Evolutionary conservation across 257 asterid species (phyloP).

Genomic region (Euphrasia confusa): DNA sequence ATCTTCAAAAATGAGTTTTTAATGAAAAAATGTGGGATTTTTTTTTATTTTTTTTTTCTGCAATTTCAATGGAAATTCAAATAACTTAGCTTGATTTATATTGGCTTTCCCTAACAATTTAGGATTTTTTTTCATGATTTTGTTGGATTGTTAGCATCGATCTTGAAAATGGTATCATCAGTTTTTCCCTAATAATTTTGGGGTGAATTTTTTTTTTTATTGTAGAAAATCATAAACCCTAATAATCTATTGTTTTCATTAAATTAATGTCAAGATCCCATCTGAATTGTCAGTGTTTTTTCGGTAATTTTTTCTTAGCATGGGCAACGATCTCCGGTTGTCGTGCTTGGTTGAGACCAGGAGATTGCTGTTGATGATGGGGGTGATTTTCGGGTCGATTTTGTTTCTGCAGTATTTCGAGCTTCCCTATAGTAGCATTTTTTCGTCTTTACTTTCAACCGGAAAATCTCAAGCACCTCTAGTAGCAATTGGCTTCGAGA

Average conservation of each 20-base stretch:
- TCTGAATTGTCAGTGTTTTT: background rate
- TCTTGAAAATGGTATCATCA: background rate
- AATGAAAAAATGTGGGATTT: background rate
- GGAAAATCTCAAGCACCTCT: slow-evolving; percentile 28
- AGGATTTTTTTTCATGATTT: too few relatives aligned
- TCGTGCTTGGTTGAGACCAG: slow-evolving; percentile 43
- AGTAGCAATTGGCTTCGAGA: slow-evolving; percentile 24
- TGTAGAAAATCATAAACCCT: slow-evolving; percentile 1
- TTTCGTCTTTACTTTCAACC: slow-evolving; percentile 40
- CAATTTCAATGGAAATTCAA: background rate
- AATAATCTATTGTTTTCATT: background rate
- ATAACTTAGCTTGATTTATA: too few relatives aligned
- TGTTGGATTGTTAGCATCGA: too few relatives aligned
- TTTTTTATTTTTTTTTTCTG: background rate
- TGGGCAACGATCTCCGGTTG: slow-evolving; percentile 44
- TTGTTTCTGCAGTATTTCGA: slow-evolving; percentile 57
- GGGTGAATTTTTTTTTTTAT: background rate
- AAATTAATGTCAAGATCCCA: slow-evolving; percentile 14
- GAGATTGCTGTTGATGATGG: slow-evolving; percentile 53
- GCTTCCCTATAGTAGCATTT: slow-evolving; percentile 49
- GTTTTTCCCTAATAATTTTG: too few relatives aligned
- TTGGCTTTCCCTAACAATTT: too few relatives aligned
- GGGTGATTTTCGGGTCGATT: slow-evolving; percentile 45
- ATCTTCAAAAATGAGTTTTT: slow-evolving; percentile 23
- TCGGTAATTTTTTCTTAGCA: slow-evolving; percentile 21